Percentiles rank a stretch among this genome's conserved stretches.
Conservation (phyloP, 352 stramenopile genomes). For the Globisporangium echinulatum region DNA sequence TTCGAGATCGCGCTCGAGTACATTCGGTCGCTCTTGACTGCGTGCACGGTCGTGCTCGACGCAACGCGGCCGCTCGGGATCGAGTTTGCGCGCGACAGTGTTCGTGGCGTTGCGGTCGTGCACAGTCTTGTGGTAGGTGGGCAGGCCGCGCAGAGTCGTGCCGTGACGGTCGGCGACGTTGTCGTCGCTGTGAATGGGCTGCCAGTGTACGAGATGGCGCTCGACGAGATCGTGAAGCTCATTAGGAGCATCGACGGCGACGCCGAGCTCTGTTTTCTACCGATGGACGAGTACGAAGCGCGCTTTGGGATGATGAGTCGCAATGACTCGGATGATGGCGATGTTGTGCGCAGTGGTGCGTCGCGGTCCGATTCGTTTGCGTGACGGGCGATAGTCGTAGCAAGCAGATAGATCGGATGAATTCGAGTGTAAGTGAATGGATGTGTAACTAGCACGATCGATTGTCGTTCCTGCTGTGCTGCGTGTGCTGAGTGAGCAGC, state of each 20-base stretch:
- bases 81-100: conserved; percentile 55
- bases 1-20: conserved; percentile 87
- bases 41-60: conserved; percentile 76
- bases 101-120: conserved; percentile 52
- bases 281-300: conserved; percentile 63
- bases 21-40: conserved; percentile 75
- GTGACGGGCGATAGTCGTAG: not conserved
- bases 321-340: conserved; percentile 20
- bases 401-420: not conserved
- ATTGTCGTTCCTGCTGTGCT: not conserved
- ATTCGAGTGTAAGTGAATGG: not conserved
- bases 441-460: no score
- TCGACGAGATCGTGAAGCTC: conserved; percentile 69
- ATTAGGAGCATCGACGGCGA: conserved; percentile 61
- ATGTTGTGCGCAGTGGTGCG: conserved; percentile 11
- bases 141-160: conserved; percentile 57
- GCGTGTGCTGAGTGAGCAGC: not conserved
- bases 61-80: conserved; percentile 64
- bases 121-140: conserved; percentile 42
- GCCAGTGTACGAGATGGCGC: conserved; percentile 75
- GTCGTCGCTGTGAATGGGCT: conserved; percentile 78
- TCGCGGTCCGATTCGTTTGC: conserved; percentile 9
- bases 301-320: conserved; percentile 44
- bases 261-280: conserved; percentile 73
- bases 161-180: conserved; percentile 58